Conservation (phyloP, 805 yeast species). For the Candida stauntonica region DNA sequence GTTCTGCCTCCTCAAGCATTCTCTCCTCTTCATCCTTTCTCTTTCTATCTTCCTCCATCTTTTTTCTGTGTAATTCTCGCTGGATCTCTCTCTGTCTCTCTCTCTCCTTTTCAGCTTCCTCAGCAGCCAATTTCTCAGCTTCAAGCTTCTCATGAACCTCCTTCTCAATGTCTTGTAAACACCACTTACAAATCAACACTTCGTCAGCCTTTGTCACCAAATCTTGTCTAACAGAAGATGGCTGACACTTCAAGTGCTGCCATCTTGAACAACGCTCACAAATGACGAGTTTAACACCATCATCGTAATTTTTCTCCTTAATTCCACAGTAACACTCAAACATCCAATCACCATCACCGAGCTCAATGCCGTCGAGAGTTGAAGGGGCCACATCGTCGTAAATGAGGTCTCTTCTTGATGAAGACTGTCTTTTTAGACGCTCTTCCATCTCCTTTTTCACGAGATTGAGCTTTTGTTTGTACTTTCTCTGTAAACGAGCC, state of each 20-base stretch:
- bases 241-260: slow-evolving; percentile 36
- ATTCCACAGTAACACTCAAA: slow-evolving; percentile 37
- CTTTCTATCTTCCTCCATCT: slow-evolving; percentile 16
- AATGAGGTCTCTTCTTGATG: slow-evolving; percentile 19
- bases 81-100: slow-evolving; percentile 22
- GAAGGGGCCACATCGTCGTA: slow-evolving; percentile 29
- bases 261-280: slow-evolving; percentile 36
- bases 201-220: slow-evolving; percentile 25
- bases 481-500: slow-evolving; percentile 34
- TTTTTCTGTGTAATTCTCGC: slow-evolving; percentile 16
- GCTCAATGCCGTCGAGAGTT: slow-evolving; percentile 21
- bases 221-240: slow-evolving; percentile 26
- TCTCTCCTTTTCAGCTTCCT: slow-evolving; percentile 21
- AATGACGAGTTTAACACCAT: slow-evolving; percentile 31
- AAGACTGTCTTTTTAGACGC: slow-evolving; percentile 18
- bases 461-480: slow-evolving; percentile 20
- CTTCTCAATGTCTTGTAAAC: slow-evolving; percentile 25
- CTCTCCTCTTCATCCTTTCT: slow-evolving; percentile 19
- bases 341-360: slow-evolving; percentile 34
- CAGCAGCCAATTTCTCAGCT: slow-evolving; percentile 17
- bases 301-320: slow-evolving; percentile 32
- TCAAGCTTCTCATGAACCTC: slow-evolving; percentile 21
- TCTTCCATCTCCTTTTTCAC: slow-evolving; percentile 26
- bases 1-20: slow-evolving; percentile 21
- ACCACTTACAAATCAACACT: slow-evolving; percentile 27